Base-by-base conservation (phyloP, 257 asterid genomes). In the Craterostigma plantagineum region DNA sequence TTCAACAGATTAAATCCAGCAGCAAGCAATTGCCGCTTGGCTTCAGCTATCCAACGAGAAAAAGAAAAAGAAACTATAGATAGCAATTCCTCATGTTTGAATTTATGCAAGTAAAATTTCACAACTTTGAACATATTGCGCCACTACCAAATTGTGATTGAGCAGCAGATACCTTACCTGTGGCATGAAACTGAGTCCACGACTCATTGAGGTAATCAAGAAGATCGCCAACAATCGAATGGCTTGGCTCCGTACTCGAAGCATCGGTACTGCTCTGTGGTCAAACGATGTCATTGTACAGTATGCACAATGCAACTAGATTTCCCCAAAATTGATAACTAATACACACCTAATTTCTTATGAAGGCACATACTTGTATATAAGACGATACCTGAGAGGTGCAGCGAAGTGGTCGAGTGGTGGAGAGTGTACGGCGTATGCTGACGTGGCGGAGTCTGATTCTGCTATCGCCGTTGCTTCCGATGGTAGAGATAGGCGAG, bases 131-230 rank as follows among this genome's bases (percentile, higher is more conserved):
- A 9, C 14, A 40, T 11, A 14, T 7, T 7, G 10, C 45, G 10
- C 14, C 13, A 40, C 4, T 10, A 16, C 13, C 10, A 8, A 2
- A 40, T 6, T 0, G 7, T 38, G 33, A 37, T 16, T 10, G 34
- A 51, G 7, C 42, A 52, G 35, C 6, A 52, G 33, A 36, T 12
- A 35, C 12, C 10, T 38, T 64, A 90, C 98, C 95, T 40, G 98
- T 83, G 50, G 98, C 98, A 59, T 90, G 95, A 62, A 90, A 90
- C 46, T 79, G 98, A 34, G 95, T 90, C 95, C 98, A 90, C 1
- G 93, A 90, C 65, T 90, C 93, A 38, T 90, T 90, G 41, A 90
- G 95, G 70, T 74, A 90, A 48, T 90, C 95, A 61, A 83, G 63
- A 53, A 90, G 75, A 59, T 79, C 94, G 10, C 78, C 69, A 39